Evolutionary conservation across 2,329 filamentous ascomycete species (phyloP), one percentile per base, ranked within the genome.

Genomic region (Plectosphaerella sp.): DNA sequence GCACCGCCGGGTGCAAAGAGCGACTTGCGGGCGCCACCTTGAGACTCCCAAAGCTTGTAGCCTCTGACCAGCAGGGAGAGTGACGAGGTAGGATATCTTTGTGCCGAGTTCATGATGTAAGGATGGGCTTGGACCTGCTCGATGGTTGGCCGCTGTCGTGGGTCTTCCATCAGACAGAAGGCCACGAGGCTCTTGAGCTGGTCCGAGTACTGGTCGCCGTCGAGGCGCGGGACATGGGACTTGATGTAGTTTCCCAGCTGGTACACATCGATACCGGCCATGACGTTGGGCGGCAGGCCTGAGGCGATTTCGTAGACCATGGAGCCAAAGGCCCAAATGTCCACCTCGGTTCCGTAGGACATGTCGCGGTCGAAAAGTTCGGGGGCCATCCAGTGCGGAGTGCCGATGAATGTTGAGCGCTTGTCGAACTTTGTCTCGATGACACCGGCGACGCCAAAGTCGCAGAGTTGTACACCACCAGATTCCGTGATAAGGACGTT

Each of bases 321-420:
- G 55, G 88, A 88, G 2, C 89, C 90, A 64, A 90, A 91, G 2
- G 89, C 88, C 89, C 90, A 94, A 48, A 92, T 91, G 60, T 94
- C 89, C 43, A 88, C 83, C 61, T 87, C 85, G 14, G 83, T 86
- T 53, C 86, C 86, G 63, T 88, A 88, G 5, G 83, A 82, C 10
- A 79, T 75, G 4, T 79, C 74, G 37, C 80, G 75, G 52, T 86
- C 82, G 59, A 88, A 86, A 12, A 93, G 76, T 61, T 94, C 90
- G 0, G 87, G 88, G 0, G 90, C 88, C 89, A 94, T 92, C 87
- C 89, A 94, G 67, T 92, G 85, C 3, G 87, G 86, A 0, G 90
- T 94, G 20, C 89, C 89, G 52, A 93, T 88, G 47, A 93, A 86
- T 1, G 89, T 93, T 4, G 86, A 86, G 50, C 89, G 77, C 69